Evolutionary conservation across 2,329 filamentous ascomycete genomes (phyloP), one percentile per base, ranked within the genome.

Genomic region (Orbilia blumenaviensis): DNA sequence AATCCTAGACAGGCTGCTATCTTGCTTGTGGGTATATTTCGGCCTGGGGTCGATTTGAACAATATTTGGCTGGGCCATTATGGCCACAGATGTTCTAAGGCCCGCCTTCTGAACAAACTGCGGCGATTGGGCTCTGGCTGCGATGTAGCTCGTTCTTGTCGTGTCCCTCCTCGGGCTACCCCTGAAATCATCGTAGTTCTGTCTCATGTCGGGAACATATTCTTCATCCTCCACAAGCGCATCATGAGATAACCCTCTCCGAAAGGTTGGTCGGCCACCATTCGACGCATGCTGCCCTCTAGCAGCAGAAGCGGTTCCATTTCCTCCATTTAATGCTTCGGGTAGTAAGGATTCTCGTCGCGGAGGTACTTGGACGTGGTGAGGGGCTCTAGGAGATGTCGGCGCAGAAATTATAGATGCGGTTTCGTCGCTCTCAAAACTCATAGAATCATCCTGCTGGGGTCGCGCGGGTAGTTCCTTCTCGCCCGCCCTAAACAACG

Each of bases 401-500:
- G 60, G 58, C 38, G 61, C 34, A n/a, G 73, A 77, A 62, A 71
- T 46, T 12, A 71, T 36, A 16, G 66, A 71, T 0, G 62, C 44
- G 5, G 54, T 62, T 14, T 77, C 71, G 61, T 74, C 77, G 77
- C 50, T 75, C 27, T 78, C 69, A 66, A 72, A 73, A 58, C 75
- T 69, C 72, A 76, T 66, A 21, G 64, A 56, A 66, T 85, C 18
- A 88, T 89, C 71, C 89, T 85, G 75, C 87, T 77, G 63, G 0
- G 89, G 89, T 18, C 87, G 84, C 3, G 86, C 89, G 32, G 94
- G 94, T 8, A 98, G 85, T 25, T 91, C 91, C 82, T 97, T 97
- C 60, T 88, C 89, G 63, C 88, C 87, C 16, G 78, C 85, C 78
- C 77, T 73, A 52, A 84, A 79, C 79, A 86, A 81, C 82, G 86